Base-by-base conservation (phyloP, 495 filamentous ascomycete species). In the Podospora didyma region DNA sequence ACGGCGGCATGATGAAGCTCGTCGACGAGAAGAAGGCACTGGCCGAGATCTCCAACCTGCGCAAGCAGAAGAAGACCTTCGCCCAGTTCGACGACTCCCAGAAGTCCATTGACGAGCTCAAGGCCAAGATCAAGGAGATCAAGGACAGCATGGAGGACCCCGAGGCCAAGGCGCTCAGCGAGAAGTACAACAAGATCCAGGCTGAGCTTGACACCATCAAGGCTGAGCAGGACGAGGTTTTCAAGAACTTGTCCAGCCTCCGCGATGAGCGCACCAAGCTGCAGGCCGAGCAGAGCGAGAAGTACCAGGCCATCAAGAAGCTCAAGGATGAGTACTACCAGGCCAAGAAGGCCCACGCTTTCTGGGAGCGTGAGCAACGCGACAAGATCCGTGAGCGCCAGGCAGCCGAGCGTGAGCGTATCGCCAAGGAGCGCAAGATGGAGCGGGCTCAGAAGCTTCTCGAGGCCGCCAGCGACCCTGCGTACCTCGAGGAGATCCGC, bases 1-100 rank as follows among this genome's bases (percentile, higher is more conserved):
- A 94, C 69, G 80, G 83, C 48, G 90, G 92, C 46, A 88, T 80
- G 60, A 88, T 97, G 86, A 94, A 90, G 65, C 71, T 99, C 53
- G 95, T 97, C 3, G 94, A 97, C 58, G 95, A 97, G 83, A 93
- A 89, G 81, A 97, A 96, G 80, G 89, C 91, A 5, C 78, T 97
- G 1, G 71, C 80, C 19, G 90, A 96, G 60, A 84, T 95, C 53
- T 87, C 86, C 46, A 88, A 73, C 69, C 75, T 97, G 59, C 85
- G 88, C 68, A 96, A 92, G 79, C 85, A 88, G 70, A 86, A 88
- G 72, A 97, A 96, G 84, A 86, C 82, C 71, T 96, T 97, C 64
- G 84, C 83, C 46, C 82, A 82, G 35, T 86, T 97, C 65, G 89
- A 93, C 19, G 86, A 89, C 37, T 75, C 79, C 20, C 88, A 97